phyloP scores from a whole-genome alignment of 805 yeast genomes.

The Barnettozyma pratensis region DNA sequence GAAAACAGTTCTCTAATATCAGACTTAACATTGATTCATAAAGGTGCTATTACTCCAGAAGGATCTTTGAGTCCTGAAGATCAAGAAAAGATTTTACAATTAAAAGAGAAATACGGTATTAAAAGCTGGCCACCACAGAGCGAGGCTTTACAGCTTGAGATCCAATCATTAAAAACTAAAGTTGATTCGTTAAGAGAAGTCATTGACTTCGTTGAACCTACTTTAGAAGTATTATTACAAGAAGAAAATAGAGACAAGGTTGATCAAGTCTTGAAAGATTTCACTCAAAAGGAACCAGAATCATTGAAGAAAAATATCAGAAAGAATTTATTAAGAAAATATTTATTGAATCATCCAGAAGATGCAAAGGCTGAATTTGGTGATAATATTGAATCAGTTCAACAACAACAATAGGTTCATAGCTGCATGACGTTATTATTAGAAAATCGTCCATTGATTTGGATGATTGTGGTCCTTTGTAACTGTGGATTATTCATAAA shows the following conservation, averaged over 20 bases:
- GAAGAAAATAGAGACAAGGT: conserved; percentile 34
- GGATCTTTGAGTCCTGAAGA: conserved; percentile 30
- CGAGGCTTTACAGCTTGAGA: conserved; percentile 35
- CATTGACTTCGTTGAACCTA: conserved; percentile 32
- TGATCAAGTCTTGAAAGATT: conserved; percentile 29
- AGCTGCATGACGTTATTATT: not conserved
- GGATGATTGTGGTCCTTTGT: not conserved
- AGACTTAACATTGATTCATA: conserved; percentile 27
- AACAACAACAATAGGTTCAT: not conserved
- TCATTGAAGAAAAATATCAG: conserved; percentile 45
- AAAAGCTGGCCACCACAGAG: conserved; percentile 42
- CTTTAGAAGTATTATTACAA: conserved; percentile 31
- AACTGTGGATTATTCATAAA: not conserved
- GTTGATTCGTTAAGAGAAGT: conserved; percentile 25
- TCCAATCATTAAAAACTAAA: conserved; percentile 26
- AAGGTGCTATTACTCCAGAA: conserved; percentile 21
- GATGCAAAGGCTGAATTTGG: conserved; percentile 19
- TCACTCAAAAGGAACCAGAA: conserved; percentile 36
- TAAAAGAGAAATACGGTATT: conserved; percentile 42
- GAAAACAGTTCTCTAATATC: conserved; percentile 26
- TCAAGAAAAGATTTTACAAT: conserved; percentile 30
- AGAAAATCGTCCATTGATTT: too few relatives aligned
- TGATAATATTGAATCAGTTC: conserved; percentile 15
- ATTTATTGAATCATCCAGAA: conserved; percentile 34
- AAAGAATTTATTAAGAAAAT: conserved; percentile 71